Evolutionary conservation across 768 basidiomycete genomes (phyloP).

Genomic region (Serpula lacrymans): DNA sequence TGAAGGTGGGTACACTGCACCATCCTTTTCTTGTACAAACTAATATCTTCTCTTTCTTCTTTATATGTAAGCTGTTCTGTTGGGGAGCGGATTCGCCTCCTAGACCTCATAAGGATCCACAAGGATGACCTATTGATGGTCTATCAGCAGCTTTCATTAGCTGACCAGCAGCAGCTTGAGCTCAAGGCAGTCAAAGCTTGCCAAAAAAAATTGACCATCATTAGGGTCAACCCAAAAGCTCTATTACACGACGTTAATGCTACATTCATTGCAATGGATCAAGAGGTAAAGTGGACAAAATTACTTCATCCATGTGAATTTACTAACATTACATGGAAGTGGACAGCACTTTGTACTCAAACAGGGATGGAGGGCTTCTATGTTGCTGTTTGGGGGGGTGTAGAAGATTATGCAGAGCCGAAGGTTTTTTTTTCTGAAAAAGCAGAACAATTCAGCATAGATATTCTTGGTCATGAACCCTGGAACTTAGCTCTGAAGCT

Average conservation of each 20-base stretch:
- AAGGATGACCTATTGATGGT: not conserved
- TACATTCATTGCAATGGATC: conserved; percentile 2
- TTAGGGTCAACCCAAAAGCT: not conserved
- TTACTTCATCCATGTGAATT: not conserved
- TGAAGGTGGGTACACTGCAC: too few relatives aligned
- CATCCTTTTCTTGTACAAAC: too few relatives aligned
- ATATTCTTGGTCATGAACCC: not conserved
- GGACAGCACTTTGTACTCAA: not conserved
- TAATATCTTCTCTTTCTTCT: too few relatives aligned
- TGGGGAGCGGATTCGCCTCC: not conserved
- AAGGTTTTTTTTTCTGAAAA: conserved; percentile 4
- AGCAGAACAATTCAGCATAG: not conserved
- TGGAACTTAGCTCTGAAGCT: conserved; percentile 1
- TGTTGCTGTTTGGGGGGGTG: not conserved
- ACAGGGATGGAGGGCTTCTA: conserved; percentile 1
- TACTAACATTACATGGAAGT: not conserved
- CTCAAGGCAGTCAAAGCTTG: not conserved
- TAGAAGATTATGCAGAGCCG: not conserved
- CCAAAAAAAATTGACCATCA: not conserved
- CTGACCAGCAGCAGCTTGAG: not conserved
- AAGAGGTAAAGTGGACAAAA: not conserved
- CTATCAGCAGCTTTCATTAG: not conserved
- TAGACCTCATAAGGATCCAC: not conserved
- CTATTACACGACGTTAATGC: not conserved
- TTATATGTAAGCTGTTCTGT: not conserved